Base-by-base conservation (phyloP, 495 filamentous ascomycete genomes). In the Astrothelium subdiscretum region DNA sequence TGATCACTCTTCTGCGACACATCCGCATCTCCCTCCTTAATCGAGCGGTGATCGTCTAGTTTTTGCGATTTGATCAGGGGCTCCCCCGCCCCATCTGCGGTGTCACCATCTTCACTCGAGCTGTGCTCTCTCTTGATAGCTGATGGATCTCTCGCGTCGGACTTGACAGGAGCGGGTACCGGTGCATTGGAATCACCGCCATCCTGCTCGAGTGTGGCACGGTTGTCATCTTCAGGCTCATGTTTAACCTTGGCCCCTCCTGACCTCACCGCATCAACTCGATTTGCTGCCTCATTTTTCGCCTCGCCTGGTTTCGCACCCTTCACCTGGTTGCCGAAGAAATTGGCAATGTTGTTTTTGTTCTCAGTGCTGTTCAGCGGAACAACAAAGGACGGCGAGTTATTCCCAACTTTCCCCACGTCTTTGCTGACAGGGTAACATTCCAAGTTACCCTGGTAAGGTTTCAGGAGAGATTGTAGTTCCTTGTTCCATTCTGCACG, bases 331-430 rank as follows among this genome's bases (percentile, higher is more conserved):
- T 82, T 84, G 4, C 76, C 80, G 68, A 98, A 98, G 76, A 95
- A 97, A 70, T 95, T 96, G 15, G 87, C 89, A 71, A 98, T 97
- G 63, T 91, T 95, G 42, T 77, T 82, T 76, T 95, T 96, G 68
- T 95, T 95, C 69, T 91, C 88, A 58, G 80, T 85, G 72, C 87
- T 91, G 66, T 85, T 79, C 48, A 96, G 75, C 0, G 91, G 91
- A 1, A 96, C 77, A 42, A 97, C 81, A 70, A 97, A 96, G 1
- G 77, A 79, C 0, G 87, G 84, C 20, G 86, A 90, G 70, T 95
- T 88, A 65, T 96, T 95, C n/a, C 92, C 91, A 1, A 95, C 94
- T 75, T 96, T 97, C 0, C 91, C 91, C 0, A 98, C 94, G 13
- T 94, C 92, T 71, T 89, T 89, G 52, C 80, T 82, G 1, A 98